Conservation (phyloP, 345 rosid genomes). For the Heritiera littoralis region DNA sequence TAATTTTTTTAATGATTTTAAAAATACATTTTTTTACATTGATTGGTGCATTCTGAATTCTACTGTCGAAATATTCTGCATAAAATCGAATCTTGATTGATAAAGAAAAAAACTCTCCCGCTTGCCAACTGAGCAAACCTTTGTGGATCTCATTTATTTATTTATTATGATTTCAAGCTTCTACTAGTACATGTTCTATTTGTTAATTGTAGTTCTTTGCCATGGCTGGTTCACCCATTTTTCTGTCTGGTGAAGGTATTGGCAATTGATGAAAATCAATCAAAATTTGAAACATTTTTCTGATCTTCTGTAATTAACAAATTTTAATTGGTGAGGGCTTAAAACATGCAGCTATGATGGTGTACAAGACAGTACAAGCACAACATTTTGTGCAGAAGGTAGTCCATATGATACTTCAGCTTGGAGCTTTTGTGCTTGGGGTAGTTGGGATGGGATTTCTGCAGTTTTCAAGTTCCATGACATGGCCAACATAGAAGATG, state of each 20-base stretch:
- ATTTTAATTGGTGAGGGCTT: not conserved
- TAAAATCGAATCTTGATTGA: too few species aligned
- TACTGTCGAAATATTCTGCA: too few species aligned
- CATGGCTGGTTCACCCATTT: slow-evolving; percentile 73
- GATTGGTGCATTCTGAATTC: too few species aligned
- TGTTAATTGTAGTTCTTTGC: not conserved
- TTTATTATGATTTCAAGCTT: not conserved
- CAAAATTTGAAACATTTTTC: not conserved
- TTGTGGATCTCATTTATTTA: not conserved
- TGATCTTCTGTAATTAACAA: not conserved
- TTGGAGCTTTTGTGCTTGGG: slow-evolving; percentile 57
- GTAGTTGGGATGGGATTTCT: slow-evolving; percentile 50
- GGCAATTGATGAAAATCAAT: not conserved
- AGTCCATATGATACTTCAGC: slow-evolving; percentile 59
- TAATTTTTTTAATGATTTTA: too few species aligned
- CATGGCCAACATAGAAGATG: slow-evolving; percentile 40
- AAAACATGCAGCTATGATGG: slow-evolving; percentile 68
- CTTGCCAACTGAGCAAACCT: too few species aligned
- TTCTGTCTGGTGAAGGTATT: slow-evolving; percentile 71
- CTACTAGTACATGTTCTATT: not conserved
- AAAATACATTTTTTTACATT: too few species aligned
- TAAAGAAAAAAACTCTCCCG: too few species aligned
- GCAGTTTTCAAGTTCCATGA: slow-evolving; percentile 86
- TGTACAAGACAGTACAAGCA: slow-evolving; percentile 56
- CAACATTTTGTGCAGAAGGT: slow-evolving; percentile 39